Evolutionary conservation across 805 yeast genomes (phyloP).

Genomic region (Metschnikowia henanensis): DNA sequence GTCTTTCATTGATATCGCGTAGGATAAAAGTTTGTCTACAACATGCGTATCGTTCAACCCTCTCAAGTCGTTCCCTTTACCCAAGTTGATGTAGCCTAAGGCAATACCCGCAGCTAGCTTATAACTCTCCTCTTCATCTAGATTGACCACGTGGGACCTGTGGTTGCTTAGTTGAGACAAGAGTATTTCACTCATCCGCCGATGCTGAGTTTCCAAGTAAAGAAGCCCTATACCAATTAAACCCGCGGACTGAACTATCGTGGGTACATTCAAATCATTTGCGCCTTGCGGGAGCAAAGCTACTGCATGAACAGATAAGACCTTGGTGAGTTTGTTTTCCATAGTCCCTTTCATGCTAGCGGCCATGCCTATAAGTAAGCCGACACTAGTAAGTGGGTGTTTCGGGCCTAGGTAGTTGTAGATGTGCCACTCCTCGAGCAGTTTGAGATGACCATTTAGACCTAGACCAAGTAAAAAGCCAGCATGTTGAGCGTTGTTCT

Average conservation of each 20-base stretch:
- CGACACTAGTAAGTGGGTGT: conserved; percentile 80
- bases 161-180: conserved; percentile 64
- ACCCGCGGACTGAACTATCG: conserved; percentile 89
- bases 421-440: conserved; percentile 93
- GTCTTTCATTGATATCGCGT: conserved; percentile 62
- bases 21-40: conserved; percentile 55
- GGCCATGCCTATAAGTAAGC: conserved; percentile 87
- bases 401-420: conserved; percentile 92
- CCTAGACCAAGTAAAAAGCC: conserved; percentile 95
- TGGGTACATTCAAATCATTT: conserved; percentile 79
- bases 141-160: conserved; percentile 53
- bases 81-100: conserved; percentile 80
- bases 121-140: conserved; percentile 72
- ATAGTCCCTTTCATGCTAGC: conserved; percentile 82
- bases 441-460: conserved; percentile 79
- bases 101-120: conserved; percentile 87
- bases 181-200: conserved; percentile 81
- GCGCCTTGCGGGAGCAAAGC: conserved; percentile 92
- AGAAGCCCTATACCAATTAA: conserved; percentile 86
- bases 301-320: conserved; percentile 87
- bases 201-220: conserved; percentile 73
- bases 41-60: conserved; percentile 64
- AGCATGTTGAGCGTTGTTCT: conserved; percentile 79
- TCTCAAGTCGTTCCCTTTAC: conserved; percentile 63
- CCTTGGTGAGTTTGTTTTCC: conserved; percentile 87